Conservation (phyloP, 2,329 filamentous ascomycete species). For the Metarhizium guizhouense region DNA sequence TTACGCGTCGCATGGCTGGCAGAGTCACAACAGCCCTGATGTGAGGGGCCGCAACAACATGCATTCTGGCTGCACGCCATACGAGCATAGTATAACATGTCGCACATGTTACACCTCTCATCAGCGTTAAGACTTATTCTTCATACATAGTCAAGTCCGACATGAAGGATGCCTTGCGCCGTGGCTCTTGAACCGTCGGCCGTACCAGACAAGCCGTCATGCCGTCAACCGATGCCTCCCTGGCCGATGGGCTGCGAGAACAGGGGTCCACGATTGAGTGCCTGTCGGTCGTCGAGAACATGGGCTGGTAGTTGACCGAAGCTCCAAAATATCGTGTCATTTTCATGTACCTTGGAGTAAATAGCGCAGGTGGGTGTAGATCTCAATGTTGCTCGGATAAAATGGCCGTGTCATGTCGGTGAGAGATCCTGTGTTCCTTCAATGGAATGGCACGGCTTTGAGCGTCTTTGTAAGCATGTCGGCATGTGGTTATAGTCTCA, state of each 20-base stretch:
- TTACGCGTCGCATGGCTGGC: not conserved
- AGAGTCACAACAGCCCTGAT: not conserved
- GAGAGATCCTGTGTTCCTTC: conserved; percentile 2
- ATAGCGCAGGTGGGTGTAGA: not conserved
- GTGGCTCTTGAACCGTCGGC: not conserved
- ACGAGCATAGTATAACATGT: not conserved
- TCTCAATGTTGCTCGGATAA: not conserved
- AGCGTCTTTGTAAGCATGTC: not conserved
- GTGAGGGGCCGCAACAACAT: not conserved
- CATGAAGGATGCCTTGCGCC: not conserved
- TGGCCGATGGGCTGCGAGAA: not conserved
- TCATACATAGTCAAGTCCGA: not conserved
- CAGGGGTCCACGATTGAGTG: not conserved
- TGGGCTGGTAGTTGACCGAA: not conserved
- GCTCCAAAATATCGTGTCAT: not conserved
- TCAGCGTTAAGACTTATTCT: not conserved
- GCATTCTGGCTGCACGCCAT: not conserved
- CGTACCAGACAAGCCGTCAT: not conserved
- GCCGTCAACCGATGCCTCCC: not conserved
- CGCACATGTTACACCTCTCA: not conserved
- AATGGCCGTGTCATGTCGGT: conserved; percentile 5
- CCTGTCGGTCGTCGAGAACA: not conserved
- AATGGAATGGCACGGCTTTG: not conserved
- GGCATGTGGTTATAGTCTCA: not conserved
- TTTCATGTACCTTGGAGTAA: not conserved